A percentile compares a stretch with the other conserved stretches of the same genome.
Evolutionary conservation across 2,329 filamentous ascomycete genomes (phyloP).

Genomic region (Penicillium sp.): DNA sequence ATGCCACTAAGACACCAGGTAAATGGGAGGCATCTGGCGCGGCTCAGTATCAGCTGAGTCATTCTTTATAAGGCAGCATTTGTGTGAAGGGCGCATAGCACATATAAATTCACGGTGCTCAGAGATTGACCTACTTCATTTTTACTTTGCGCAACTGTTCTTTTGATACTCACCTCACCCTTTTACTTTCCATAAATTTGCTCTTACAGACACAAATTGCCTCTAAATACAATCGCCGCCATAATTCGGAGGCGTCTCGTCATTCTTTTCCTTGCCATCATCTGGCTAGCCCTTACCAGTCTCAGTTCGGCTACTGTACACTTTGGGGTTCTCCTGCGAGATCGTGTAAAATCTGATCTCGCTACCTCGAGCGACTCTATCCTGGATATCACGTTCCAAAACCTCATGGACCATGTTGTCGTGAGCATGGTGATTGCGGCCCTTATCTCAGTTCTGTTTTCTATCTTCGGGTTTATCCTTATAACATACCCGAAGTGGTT

Average conservation of each 20-base stretch:
- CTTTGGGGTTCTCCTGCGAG: background rate
- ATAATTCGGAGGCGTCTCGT: slow-evolving; percentile 1
- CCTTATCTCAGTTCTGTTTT: slow-evolving; percentile 6
- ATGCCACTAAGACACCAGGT: too few species aligned
- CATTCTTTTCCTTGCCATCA: slow-evolving; percentile 3
- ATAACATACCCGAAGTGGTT: background rate
- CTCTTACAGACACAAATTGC: background rate
- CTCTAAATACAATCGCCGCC: background rate
- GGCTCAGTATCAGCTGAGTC: too few species aligned
- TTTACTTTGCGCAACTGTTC: too few species aligned
- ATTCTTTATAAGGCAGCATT: too few species aligned
- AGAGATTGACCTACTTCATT: too few species aligned
- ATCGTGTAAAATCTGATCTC: background rate
- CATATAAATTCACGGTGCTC: too few species aligned
- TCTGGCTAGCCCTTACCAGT: background rate
- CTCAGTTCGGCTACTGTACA: background rate
- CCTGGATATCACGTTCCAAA: slow-evolving; percentile 6
- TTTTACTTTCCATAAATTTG: background rate
- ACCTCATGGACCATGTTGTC: slow-evolving; percentile 3
- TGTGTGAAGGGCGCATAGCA: too few species aligned
- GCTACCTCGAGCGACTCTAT: background rate
- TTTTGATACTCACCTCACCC: too few species aligned
- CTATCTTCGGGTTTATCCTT: slow-evolving; percentile 2
- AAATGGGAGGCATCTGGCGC: too few species aligned
- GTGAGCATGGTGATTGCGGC: slow-evolving; percentile 3